These are phyloP conservation scores for Rauvolfia tetraphylla DNA, from an alignment of 257 asterid genomes.

Conservation along the genomic window DNA sequence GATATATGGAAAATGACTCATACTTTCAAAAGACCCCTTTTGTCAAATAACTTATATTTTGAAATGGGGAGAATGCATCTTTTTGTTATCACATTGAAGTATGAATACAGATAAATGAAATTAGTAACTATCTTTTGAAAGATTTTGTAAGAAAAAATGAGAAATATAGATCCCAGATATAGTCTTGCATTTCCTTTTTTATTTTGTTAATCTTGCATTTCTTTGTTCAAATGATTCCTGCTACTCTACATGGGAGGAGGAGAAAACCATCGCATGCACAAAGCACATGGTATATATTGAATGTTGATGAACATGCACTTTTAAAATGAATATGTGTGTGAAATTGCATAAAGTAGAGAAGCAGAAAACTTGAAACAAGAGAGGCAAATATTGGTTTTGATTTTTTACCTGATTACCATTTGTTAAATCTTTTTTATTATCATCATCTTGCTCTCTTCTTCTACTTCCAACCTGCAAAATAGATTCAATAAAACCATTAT, in stretches of 20 bases:
- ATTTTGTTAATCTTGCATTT: too few relatives aligned
- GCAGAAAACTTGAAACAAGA: neutral
- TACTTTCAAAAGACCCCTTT: too few relatives aligned
- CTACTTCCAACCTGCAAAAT: conserved; percentile 37
- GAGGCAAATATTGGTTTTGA: neutral
- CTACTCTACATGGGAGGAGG: neutral
- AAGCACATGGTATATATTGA: neutral
- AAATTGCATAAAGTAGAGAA: neutral
- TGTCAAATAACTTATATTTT: too few relatives aligned
- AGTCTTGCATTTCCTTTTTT: too few relatives aligned
- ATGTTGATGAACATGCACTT: neutral
- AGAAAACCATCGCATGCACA: neutral
- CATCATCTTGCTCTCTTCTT: conserved; percentile 25
- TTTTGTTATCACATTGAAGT: too few relatives aligned
- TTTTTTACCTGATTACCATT: conserved; percentile 23
- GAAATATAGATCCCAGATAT: too few relatives aligned
- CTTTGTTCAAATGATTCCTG: too few relatives aligned
- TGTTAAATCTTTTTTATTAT: conserved; percentile 26
- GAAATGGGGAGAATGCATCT: too few relatives aligned
- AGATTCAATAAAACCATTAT: neutral
- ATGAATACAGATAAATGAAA: too few relatives aligned
- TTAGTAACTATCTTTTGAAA: too few relatives aligned
- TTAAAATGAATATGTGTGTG: neutral
- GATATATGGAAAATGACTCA: too few relatives aligned
- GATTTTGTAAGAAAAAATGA: too few relatives aligned